phyloP scores from a whole-genome alignment of 257 asterid genomes.

The Perilla frutescens region DNA sequence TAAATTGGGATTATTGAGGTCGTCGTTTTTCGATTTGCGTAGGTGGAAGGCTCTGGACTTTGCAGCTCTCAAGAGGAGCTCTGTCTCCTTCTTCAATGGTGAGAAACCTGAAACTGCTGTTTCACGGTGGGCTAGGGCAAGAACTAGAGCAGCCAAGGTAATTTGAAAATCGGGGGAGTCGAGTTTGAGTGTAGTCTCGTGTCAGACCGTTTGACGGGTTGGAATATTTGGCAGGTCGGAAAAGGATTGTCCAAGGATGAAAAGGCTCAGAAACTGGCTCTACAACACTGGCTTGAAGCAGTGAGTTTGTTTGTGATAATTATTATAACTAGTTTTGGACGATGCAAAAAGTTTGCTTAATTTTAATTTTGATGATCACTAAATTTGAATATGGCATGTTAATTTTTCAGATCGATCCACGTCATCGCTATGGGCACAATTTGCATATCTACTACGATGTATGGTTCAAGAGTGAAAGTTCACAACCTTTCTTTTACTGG shows the following conservation, averaged over 20 bases:
- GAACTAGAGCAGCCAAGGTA: constrained; percentile 86
- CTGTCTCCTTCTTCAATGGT: constrained; percentile 73
- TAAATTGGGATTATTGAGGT: not conserved
- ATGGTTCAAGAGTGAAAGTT: constrained; percentile 79
- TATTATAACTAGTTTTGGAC: no score
- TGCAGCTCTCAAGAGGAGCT: constrained; percentile 75
- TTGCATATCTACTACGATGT: constrained; percentile 75
- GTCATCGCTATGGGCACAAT: constrained; percentile 89
- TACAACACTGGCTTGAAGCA: constrained; percentile 95
- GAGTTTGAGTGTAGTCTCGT: not conserved
- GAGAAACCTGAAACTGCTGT: constrained; percentile 83
- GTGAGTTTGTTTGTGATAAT: constrained; percentile 49
- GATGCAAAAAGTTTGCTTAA: no score
- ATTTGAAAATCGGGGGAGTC: not conserved
- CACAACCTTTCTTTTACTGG: constrained; percentile 90
- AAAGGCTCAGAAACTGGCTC: constrained; percentile 83
- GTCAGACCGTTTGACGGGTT: not conserved
- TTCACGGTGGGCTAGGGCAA: constrained; percentile 88
- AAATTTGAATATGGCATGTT: no score
- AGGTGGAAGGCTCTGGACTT: constrained; percentile 93
- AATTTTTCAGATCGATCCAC: constrained; percentile 74
- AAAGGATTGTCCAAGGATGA: constrained; percentile 90
- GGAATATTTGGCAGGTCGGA: constrained; percentile 58
- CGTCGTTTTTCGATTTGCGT: constrained; percentile 14
- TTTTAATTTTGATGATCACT: not conserved